A percentile compares a stretch with the other conserved stretches of the same genome.
These are phyloP conservation scores for Acacia melanoxylon DNA, from an alignment of 306 rosid species.

Conservation along the genomic window DNA sequence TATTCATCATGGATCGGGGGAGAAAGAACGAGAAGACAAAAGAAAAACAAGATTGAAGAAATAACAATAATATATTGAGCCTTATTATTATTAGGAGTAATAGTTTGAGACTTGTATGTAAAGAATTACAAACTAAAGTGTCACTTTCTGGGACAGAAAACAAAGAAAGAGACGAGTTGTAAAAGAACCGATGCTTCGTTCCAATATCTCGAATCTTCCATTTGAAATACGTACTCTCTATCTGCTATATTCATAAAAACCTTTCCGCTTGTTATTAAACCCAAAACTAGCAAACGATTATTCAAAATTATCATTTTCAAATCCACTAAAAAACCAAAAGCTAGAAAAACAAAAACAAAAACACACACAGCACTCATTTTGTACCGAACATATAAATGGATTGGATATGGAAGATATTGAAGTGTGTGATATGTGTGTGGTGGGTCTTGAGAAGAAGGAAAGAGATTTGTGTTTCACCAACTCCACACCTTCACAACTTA, in stretches of 20 bases:
- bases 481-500: conserved; percentile 58
- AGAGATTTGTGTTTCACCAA: conserved; percentile 61
- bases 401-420: conserved; percentile 13
- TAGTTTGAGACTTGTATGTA: too few relatives aligned
- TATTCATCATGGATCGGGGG: too few relatives aligned
- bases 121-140: not conserved
- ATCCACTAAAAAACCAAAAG: too few relatives aligned
- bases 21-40: too few relatives aligned
- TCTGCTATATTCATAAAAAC: not conserved
- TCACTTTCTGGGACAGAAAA: not conserved
- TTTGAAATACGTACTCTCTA: not conserved
- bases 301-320: too few relatives aligned
- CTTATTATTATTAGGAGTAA: too few relatives aligned
- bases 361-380: conserved; percentile 38
- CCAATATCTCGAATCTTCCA: not conserved
- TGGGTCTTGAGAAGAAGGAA: conserved; percentile 15
- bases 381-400: conserved; percentile 35
- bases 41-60: too few relatives aligned
- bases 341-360: too few relatives aligned
- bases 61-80: too few relatives aligned
- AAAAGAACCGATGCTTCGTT: not conserved
- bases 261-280: not conserved
- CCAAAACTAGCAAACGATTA: too few relatives aligned
- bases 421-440: not conserved
- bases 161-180: not conserved